phyloP scores from a whole-genome alignment of 805 yeast genomes.

The Saccharomycopsis lassenensis region DNA sequence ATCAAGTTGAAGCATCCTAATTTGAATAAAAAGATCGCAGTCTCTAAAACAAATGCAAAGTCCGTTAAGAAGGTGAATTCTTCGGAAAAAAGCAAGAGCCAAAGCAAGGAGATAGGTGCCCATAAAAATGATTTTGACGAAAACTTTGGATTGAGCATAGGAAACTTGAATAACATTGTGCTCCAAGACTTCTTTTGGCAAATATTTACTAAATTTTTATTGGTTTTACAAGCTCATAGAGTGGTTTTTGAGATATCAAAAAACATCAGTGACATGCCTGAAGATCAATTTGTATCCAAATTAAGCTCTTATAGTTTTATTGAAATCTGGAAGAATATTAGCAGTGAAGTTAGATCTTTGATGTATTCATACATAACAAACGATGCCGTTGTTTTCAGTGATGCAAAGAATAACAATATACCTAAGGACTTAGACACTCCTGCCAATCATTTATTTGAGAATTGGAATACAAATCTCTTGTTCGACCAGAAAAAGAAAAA shows the following conservation, averaged over 20 bases:
- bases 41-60: no score
- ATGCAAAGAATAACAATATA: conserved; percentile 2
- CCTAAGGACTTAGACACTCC: conserved; percentile 12
- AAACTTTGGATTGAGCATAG: conserved; percentile 28
- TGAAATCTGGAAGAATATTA: conserved; percentile 35
- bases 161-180: conserved; percentile 42
- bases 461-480: conserved; percentile 11
- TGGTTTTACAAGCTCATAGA: conserved; percentile 60
- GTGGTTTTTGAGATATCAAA: conserved; percentile 49
- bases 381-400: conserved; percentile 14
- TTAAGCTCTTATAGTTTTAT: conserved; percentile 26
- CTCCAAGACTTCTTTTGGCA: conserved; percentile 62
- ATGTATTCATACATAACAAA: conserved; percentile 28
- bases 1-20: conserved; percentile 45
- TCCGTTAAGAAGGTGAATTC: no score
- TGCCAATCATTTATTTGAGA: conserved; percentile 6
- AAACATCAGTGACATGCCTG: conserved; percentile 20
- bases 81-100: no score
- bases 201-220: conserved; percentile 51
- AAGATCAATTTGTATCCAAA: conserved; percentile 16
- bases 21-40: conserved; percentile 2
- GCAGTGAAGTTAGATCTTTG: conserved; percentile 30
- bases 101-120: no score
- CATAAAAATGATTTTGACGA: no score
- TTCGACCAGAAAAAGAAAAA: conserved; percentile 8